Evolutionary conservation across 139 green algal species (phyloP).

Genomic region (Tetradesmus obliquus): DNA sequence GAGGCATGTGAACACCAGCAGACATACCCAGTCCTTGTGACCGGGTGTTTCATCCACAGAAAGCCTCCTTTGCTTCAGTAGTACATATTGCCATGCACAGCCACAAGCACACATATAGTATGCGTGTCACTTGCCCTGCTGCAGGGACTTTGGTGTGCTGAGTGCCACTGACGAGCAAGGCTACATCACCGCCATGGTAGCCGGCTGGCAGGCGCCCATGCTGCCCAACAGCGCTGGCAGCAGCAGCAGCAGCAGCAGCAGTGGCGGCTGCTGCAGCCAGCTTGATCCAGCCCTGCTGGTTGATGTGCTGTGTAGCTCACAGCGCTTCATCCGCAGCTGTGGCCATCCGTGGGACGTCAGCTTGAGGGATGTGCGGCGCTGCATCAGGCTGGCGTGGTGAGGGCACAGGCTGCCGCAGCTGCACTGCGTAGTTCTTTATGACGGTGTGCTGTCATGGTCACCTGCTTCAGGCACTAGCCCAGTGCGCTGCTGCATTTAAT

Average conservation of each 20-base stretch:
- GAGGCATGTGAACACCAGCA: too few relatives aligned
- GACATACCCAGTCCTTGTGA: too few relatives aligned
- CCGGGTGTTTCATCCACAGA: too few relatives aligned
- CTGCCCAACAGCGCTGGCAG: not conserved
- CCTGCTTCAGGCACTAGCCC: too few relatives aligned
- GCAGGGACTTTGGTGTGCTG: slow-evolving; percentile 49
- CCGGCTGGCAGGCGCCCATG: not conserved
- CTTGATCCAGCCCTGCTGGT: slow-evolving; percentile 32
- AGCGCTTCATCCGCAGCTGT: slow-evolving; percentile 23
- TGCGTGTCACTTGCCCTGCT: not conserved
- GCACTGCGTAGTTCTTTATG: too few relatives aligned
- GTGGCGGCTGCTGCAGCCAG: not conserved
- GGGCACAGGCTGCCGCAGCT: not conserved
- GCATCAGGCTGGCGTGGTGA: slow-evolving; percentile 35
- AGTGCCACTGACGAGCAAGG: slow-evolving; percentile 32
- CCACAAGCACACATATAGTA: too few relatives aligned
- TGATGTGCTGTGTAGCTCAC: slow-evolving; percentile 38
- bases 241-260: not conserved
- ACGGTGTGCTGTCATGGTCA: too few relatives aligned
- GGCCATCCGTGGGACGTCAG: slow-evolving; percentile 25
- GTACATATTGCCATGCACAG: too few relatives aligned
- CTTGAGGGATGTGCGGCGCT: slow-evolving; percentile 52
- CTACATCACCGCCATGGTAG: slow-evolving; percentile 54
- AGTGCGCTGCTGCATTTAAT: too few relatives aligned
- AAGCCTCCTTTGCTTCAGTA: too few relatives aligned